Base-by-base conservation (phyloP, 768 basidiomycete genomes). In the Tremella mesenterica region DNA sequence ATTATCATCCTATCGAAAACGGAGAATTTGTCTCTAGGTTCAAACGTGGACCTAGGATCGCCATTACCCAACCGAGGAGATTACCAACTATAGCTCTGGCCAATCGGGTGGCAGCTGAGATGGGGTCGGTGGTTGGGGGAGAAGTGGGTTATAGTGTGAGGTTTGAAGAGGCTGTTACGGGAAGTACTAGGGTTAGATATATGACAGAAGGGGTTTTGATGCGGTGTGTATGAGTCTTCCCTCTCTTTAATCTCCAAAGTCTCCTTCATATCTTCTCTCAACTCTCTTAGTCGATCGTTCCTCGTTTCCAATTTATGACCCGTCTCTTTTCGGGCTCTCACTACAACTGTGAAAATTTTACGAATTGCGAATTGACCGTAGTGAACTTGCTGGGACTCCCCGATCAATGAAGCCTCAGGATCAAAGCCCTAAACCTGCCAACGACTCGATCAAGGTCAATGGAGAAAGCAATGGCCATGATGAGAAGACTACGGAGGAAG, bases 71-170 rank as follows among this genome's bases (percentile, higher is more conserved):
- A 56, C 71, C 71, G 8, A 39, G 71, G 43, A 48, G 71, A 46
- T 53, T 73, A 23, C 71, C 71, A 1, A 61, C 67, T 26, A 66
- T 73, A 13, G 60, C 67, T 0, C 54, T 73, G 21, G 69, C 71
- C 0, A 59, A 51, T 20, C 59, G 71, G 26, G 71, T 73, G 0
- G 55, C 67, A 3, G 60, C 60, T 4, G 71, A 73, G 57, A 73
- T 68, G 65, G 69, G 71, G 1, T 60, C 59, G 9, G 25, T 23
- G 31, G 46, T 69, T 1, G 71, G 71, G 13, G 57, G 56, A 23
- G 66, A 70, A 44, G 71, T 73, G 1, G 71, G 71, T 20, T 73
- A 71, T 54, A 70, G 65, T 33, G 71, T 73, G 4, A 49, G 71
- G 43, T 73, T 73, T 54, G 71, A 73, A 50, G 66, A 67, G 29